Evolutionary conservation across 371 early-diverging fungal genomes (phyloP), one percentile per base, ranked within the genome.

Genomic region (Lichtheimia corymbifera): DNA sequence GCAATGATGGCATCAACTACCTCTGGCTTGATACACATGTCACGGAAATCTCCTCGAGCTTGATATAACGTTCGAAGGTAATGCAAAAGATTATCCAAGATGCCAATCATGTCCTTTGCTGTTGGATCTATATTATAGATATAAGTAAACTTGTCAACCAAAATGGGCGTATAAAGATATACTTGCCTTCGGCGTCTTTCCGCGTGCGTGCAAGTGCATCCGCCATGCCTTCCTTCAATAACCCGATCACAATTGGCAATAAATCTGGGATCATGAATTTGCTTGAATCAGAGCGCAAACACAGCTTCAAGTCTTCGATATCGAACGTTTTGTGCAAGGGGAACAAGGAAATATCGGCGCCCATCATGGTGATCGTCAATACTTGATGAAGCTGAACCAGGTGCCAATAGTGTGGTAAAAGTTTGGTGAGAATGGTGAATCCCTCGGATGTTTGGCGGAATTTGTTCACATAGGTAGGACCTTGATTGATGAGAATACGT

Each of bases 361-460:
- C 90, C 50, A 89, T 71, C 58, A 90, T 64, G 44, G 83, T 76
- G 2, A 83, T 58, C 5, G 88, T 47, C 13, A 90, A 63, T 0
- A 83, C 74, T 56, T 83, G 82, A 43, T 89, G 84, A 12, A 92
- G 66, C 49, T 87, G 86, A 1, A 77, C 59, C 5, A 89, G 60
- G 60, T 85, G 74, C 85, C 86, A 89, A 72, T 86, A 83, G 49
- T 76, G 67, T 13, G 83, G 84, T 18, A 91, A 73, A 17, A 86
- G 65, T 20, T 72, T 66, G 5, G 72, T 64, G 67, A 91, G 60
- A 7, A 89, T 82, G 3, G 80, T 27, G 65, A 87, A 89, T 9
- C 90, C 90, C 56, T 90, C 89, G 0, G 85, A 80, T 0, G 73
- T 44, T 0, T 70, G 59, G 49, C 82, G 76, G 61, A 91, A 90